phyloP scores from a whole-genome alignment of 768 basidiomycete genomes.

The Dioszegia hungarica region DNA sequence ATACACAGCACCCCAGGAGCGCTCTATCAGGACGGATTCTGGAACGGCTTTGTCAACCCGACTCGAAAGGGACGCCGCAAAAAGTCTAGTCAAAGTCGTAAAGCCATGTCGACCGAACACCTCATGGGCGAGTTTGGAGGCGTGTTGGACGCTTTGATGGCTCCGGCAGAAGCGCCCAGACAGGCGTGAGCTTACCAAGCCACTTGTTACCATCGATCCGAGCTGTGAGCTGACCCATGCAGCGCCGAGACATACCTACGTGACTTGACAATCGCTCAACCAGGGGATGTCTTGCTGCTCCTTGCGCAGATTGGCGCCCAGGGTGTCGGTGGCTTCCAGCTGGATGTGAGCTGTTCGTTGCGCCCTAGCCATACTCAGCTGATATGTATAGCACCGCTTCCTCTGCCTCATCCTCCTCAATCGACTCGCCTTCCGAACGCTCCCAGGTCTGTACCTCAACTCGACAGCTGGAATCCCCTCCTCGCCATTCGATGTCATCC shows the following conservation, averaged over 20 bases:
- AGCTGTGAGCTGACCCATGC: not conserved
- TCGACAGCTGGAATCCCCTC: conserved; percentile 16
- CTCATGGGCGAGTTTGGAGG: conserved; percentile 28
- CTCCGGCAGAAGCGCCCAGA: conserved; percentile 17
- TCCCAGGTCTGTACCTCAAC: conserved; percentile 36
- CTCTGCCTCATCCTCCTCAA: conserved; percentile 30
- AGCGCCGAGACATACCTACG: conserved; percentile 37
- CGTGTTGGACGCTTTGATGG: conserved; percentile 36
- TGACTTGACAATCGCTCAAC: conserved; percentile 15
- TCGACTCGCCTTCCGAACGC: conserved; percentile 27
- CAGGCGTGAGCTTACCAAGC: conserved; percentile 24
- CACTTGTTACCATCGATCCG: too few species aligned
- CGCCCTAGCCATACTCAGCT: too few species aligned
- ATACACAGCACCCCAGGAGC: too few species aligned
- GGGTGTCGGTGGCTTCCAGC: conserved; percentile 40
- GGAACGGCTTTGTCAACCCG: too few species aligned
- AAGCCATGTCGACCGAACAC: conserved; percentile 42
- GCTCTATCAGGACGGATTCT: too few species aligned
- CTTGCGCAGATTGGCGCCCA: conserved; percentile 40
- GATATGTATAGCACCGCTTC: conserved; percentile 42
- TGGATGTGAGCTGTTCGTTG: conserved; percentile 24
- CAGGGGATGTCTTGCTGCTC: conserved; percentile 29
- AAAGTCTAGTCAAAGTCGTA: not conserved
- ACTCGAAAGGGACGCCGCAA: too few species aligned
- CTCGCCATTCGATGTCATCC: conserved; percentile 35